Evolutionary conservation across 192 early-diverging fungal species (phyloP).

Genomic region (Lobosporangium transversale): DNA sequence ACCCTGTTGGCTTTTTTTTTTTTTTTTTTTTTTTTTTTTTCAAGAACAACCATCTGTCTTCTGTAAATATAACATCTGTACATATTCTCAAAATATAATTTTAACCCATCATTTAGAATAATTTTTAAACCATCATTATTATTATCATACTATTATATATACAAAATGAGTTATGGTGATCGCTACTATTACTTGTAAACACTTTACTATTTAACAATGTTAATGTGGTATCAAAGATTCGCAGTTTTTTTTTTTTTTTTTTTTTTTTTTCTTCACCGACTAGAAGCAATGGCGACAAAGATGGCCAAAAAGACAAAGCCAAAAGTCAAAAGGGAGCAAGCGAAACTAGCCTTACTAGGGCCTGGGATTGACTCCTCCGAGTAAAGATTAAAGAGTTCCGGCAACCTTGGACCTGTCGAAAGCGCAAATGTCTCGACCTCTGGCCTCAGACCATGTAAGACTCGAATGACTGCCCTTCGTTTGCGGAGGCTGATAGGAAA

Average conservation of each 20-base stretch:
- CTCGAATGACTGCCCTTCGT: slow-evolving; percentile 19
- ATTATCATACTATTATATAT: too few relatives aligned
- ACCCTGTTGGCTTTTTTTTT: too few relatives aligned
- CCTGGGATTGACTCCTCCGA: slow-evolving; percentile 35
- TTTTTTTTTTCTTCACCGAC: neutral
- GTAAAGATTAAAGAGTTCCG: slow-evolving; percentile 34
- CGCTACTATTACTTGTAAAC: too few relatives aligned
- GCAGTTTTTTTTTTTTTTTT: neutral
- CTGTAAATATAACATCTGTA: too few relatives aligned
- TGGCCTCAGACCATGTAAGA: slow-evolving; percentile 7
- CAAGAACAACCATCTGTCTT: too few relatives aligned
- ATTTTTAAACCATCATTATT: too few relatives aligned
- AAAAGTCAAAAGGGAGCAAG: slow-evolving; percentile 8
- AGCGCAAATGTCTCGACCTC: slow-evolving; percentile 35
- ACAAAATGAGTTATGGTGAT: too few relatives aligned
- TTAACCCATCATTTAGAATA: too few relatives aligned
- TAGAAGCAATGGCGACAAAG: slow-evolving; percentile 10
- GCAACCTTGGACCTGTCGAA: slow-evolving; percentile 33
- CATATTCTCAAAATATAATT: too few relatives aligned
- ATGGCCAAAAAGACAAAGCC: neutral
- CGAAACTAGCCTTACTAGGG: slow-evolving; percentile 15
- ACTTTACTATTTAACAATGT: too few relatives aligned
- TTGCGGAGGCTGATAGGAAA: slow-evolving; percentile 19
- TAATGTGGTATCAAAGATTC: too few relatives aligned
- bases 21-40: too few relatives aligned